Evolutionary conservation across 2,329 filamentous ascomycete genomes (phyloP).

Genomic region (Penicillium thymicola): DNA sequence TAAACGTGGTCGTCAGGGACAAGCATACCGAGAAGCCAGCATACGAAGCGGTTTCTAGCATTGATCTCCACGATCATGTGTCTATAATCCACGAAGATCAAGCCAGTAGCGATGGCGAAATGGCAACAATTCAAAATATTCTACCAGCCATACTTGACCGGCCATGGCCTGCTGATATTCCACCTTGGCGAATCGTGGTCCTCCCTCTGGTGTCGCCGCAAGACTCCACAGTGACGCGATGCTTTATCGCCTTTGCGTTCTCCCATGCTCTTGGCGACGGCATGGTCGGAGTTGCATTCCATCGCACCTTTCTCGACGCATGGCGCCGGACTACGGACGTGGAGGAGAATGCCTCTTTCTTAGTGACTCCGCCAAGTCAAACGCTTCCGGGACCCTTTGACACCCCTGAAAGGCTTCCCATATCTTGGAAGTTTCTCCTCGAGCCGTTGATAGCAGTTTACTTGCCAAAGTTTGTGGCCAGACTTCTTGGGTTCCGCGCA

Average conservation of each 20-base stretch:
- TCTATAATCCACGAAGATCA: slow-evolving; percentile 18
- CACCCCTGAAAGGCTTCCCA: slow-evolving; percentile 36
- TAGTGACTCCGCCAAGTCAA: slow-evolving; percentile 15
- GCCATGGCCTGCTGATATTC: slow-evolving; percentile 28
- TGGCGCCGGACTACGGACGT: slow-evolving; percentile 1
- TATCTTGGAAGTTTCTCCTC: slow-evolving; percentile 47
- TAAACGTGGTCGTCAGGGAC: slow-evolving; percentile 38
- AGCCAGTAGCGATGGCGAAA: slow-evolving; percentile 8
- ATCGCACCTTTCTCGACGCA: slow-evolving; percentile 38
- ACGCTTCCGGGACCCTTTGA: slow-evolving; percentile 40
- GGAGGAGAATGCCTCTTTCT: background rate
- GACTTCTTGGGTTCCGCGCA: slow-evolving; percentile 34
- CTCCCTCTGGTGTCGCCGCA: slow-evolving; percentile 23
- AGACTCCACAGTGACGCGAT: slow-evolving; percentile 13
- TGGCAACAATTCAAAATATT: slow-evolving; percentile 21
- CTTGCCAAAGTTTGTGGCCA: slow-evolving; percentile 36
- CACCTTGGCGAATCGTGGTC: slow-evolving; percentile 47
- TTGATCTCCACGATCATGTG: slow-evolving; percentile 45
- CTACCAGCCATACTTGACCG: slow-evolving; percentile 35
- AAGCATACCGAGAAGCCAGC: slow-evolving; percentile 38
- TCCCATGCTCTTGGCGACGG: slow-evolving; percentile 49
- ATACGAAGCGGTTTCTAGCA: slow-evolving; percentile 27
- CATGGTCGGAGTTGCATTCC: slow-evolving; percentile 43
- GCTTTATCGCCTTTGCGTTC: slow-evolving; percentile 42
- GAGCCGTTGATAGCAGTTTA: slow-evolving; percentile 37